phyloP scores from a whole-genome alignment of 208 protist species.

The Balamuthia mandrillaris region DNA sequence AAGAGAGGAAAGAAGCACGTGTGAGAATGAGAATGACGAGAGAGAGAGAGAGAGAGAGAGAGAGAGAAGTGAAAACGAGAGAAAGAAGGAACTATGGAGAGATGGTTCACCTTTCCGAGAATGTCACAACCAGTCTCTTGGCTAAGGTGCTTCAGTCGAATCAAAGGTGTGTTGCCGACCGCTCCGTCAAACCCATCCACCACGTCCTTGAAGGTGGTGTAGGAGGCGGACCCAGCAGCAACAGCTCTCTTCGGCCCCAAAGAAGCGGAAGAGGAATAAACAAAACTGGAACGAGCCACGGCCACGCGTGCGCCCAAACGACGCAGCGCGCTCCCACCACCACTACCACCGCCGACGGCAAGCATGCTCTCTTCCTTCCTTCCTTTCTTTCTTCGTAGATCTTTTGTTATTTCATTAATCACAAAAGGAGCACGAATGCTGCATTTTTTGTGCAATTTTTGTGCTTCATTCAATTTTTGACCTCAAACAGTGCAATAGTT shows the following conservation, averaged over 20 bases:
- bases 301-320: neutral
- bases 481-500: too few relatives aligned
- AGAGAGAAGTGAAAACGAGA: too few relatives aligned
- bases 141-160: conserved; percentile 6
- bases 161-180: conserved; percentile 47
- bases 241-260: too few relatives aligned
- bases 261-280: neutral
- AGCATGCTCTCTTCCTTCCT: neutral
- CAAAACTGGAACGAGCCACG: neutral
- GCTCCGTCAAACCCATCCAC: conserved; percentile 33
- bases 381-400: neutral
- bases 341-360: neutral
- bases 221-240: too few relatives aligned
- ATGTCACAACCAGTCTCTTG: conserved; percentile 55
- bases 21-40: too few relatives aligned
- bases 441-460: too few relatives aligned
- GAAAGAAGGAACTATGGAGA: too few relatives aligned
- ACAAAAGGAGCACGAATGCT: neutral
- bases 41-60: too few relatives aligned
- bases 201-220: neutral
- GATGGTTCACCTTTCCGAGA: conserved; percentile 55
- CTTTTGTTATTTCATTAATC: neutral
- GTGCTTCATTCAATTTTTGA: too few relatives aligned
- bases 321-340: neutral
- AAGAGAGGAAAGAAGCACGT: too few relatives aligned